These are phyloP conservation scores for Plasmodium vinckei DNA, from an alignment of 169 alveolate species.

Conservation along the genomic window DNA sequence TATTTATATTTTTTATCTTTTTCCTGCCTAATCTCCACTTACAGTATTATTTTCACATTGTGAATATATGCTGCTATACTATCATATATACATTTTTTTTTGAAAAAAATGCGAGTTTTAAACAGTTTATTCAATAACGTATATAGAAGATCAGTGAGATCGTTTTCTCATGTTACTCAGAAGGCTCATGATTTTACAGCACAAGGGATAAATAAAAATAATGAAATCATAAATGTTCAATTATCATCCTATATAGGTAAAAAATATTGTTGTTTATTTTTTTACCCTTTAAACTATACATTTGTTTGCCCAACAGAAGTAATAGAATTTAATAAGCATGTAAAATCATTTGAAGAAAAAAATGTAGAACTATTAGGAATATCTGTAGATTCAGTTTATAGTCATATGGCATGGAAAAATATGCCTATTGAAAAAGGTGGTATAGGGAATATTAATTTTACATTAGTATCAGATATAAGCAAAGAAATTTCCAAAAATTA, in stretches of 20 bases:
- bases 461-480: constrained; percentile 84
- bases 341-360: constrained; percentile 79
- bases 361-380: constrained; percentile 84
- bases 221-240: constrained; percentile 78
- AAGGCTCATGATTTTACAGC: constrained; percentile 80
- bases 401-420: constrained; percentile 86
- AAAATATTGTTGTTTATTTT: constrained; percentile 81
- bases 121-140: constrained; percentile 2
- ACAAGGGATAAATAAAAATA: constrained; percentile 77
- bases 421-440: constrained; percentile 85
- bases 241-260: constrained; percentile 79
- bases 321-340: constrained; percentile 82
- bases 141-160: constrained; percentile 23
- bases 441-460: constrained; percentile 80
- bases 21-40: too few species aligned
- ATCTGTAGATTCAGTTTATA: constrained; percentile 85
- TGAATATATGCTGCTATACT: too few species aligned
- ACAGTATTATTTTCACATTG: too few species aligned
- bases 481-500: constrained; percentile 80
- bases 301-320: constrained; percentile 89
- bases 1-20: too few species aligned
- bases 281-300: constrained; percentile 87
- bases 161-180: constrained; percentile 77
- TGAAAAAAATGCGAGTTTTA: constrained; percentile 11
- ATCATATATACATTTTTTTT: too few species aligned